Evolutionary conservation across 768 basidiomycete species (phyloP).

Genomic region (Collybiopsis confluens): DNA sequence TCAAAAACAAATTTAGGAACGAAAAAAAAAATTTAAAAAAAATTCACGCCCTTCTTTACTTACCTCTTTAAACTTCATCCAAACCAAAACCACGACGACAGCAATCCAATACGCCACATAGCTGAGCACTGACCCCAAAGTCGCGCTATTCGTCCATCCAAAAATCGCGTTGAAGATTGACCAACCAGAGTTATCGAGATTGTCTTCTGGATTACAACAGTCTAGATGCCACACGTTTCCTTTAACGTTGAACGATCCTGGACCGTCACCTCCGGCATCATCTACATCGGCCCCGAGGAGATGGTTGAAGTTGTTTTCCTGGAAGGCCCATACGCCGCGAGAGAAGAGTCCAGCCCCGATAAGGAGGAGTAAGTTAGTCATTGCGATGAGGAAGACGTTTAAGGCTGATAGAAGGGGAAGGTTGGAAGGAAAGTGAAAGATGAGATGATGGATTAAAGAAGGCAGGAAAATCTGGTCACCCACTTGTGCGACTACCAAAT

Average conservation of each 20-base stretch:
- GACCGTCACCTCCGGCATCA: slow-evolving; percentile 66
- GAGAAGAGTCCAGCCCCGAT: slow-evolving; percentile 94
- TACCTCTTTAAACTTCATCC: slow-evolving; percentile 62
- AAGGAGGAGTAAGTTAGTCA: slow-evolving; percentile 88
- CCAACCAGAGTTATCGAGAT: slow-evolving; percentile 57
- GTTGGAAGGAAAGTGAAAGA: too few relatives aligned
- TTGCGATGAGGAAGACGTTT: slow-evolving; percentile 82
- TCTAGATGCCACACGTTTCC: slow-evolving; percentile 87
- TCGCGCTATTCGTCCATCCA: slow-evolving; percentile 85
- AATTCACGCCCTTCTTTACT: too few relatives aligned
- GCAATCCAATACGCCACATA: slow-evolving; percentile 94
- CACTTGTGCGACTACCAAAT: slow-evolving; percentile 74
- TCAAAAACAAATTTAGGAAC: too few relatives aligned
- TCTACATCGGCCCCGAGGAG: slow-evolving; percentile 74
- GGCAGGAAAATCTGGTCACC: slow-evolving; percentile 16
- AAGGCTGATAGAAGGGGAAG: slow-evolving; percentile 40
- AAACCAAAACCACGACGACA: slow-evolving; percentile 63
- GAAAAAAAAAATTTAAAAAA: too few relatives aligned
- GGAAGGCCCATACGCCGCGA: slow-evolving; percentile 68
- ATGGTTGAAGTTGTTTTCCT: slow-evolving; percentile 60
- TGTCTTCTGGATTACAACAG: slow-evolving; percentile 69
- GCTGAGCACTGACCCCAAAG: slow-evolving; percentile 70
- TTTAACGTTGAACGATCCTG: slow-evolving; percentile 77
- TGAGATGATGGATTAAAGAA: neutral
- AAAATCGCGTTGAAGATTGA: slow-evolving; percentile 80